Base-by-base conservation (phyloP, 176 grass and related monocot genomes). In the Hyparrhenia diplandra region DNA sequence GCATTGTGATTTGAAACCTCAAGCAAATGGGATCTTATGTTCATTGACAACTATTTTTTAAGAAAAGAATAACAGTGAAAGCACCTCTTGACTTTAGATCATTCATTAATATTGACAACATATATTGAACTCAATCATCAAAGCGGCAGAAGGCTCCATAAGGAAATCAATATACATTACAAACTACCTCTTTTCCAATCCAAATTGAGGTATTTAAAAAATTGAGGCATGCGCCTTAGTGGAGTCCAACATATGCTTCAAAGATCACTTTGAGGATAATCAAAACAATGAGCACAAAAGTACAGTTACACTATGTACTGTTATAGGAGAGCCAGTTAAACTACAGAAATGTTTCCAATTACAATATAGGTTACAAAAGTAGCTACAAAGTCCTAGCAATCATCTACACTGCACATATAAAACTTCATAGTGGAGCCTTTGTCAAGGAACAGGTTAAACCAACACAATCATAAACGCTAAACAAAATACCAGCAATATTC, bases 391-490 rank as follows among this genome's bases (percentile, higher is more conserved):
- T 42, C 55, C 35, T 36, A 80, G 13, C 60, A 74, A 86, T 65
- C 13, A 74, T 73, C 43, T 25, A 80, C 34, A 20, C 13, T 67
- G 62, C 17, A 75, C 13, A 16, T 40, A 87, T 65, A 73, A 45
- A 64, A 13, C 78, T 79, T 51, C 25, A 35, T 55, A 29, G 64
- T 80, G 23, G 52, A 66, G 25, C 4, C 43, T 49, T 32, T 66
- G 11, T 73, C 37, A 85, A 28, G 46, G n/a, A 78, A 67, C 68
- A 66, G 59, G 20, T 32, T 80, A 14, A 73, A 35, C 35, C 51
- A 80, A 63, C 46, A 35, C 18, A 13, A 73, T 35, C 58, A 80
- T 57, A 57, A 45, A 64, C 55, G 3, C 14, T 36, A 32, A 52
- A 80, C 27, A 32, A 25, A 6, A 65, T 54, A 85, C 57, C 18